Percentiles rank a stretch among this genome's conserved stretches.
Conservation (phyloP, 129 eudicot species). For the Flaveria bidentis region DNA sequence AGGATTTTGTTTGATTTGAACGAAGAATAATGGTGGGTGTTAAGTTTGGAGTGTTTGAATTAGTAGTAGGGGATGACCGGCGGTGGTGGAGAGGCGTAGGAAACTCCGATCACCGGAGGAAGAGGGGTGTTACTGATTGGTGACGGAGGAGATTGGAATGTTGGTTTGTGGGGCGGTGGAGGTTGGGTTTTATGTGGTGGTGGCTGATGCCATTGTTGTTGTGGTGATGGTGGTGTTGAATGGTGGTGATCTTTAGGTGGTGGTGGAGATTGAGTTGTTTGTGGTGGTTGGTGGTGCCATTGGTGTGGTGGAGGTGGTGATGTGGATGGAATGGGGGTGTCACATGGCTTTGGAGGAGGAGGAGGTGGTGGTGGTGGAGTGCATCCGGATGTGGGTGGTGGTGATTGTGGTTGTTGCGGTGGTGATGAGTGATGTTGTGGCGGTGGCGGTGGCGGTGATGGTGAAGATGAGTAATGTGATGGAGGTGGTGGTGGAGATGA, state of each 20-base stretch:
- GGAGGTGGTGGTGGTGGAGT: constrained; percentile 38
- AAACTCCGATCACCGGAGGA: constrained; percentile 73
- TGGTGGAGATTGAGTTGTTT: constrained; percentile 35
- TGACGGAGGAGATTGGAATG: constrained; percentile 37
- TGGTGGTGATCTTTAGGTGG: constrained; percentile 42
- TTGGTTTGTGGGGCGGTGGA: constrained; percentile 40
- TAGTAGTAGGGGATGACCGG: constrained; percentile 76
- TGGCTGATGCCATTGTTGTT: constrained; percentile 38
- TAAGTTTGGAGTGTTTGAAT: constrained; percentile 32
- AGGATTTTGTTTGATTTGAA: background rate
- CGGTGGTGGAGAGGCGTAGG: constrained; percentile 94
- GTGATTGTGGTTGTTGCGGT: constrained; percentile 27
- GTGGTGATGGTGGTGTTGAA: constrained; percentile 33
- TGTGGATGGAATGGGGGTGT: constrained; percentile 29
- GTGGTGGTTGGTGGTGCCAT: constrained; percentile 35
- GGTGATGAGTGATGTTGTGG: constrained; percentile 29
- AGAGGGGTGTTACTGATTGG: constrained; percentile 50
- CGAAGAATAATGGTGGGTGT: constrained; percentile 27
- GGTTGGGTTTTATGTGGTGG: constrained; percentile 36
- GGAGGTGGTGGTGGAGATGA: constrained; percentile 35
- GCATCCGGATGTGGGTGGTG: constrained; percentile 33
- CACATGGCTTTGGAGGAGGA: constrained; percentile 20
- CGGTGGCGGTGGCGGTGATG: constrained; percentile 35
- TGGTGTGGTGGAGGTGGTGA: constrained; percentile 44
- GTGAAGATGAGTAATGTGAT: constrained; percentile 29